Percentiles rank a stretch among this genome's conserved stretches.
These are phyloP conservation scores for Wickerhamomyces silvicola DNA, from an alignment of 805 yeast genomes.

Conservation along the genomic window DNA sequence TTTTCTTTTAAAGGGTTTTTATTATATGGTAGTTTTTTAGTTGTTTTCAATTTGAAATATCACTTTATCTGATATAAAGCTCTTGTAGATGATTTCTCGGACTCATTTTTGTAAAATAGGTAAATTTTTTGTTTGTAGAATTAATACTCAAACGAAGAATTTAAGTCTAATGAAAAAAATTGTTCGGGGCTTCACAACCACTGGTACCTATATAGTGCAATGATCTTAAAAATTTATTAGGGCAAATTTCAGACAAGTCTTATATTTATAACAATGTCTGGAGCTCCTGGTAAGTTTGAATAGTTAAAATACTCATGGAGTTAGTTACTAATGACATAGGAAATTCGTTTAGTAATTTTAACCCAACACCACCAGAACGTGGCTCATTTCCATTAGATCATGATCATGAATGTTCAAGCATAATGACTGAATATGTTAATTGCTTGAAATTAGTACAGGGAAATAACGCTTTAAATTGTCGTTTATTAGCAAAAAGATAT, in stretches of 20 bases:
- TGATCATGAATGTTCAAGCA: slow-evolving; percentile 68
- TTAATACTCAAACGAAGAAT: too few species aligned
- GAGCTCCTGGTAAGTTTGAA: slow-evolving; percentile 1
- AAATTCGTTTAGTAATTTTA: slow-evolving; percentile 40
- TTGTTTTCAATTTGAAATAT: too few species aligned
- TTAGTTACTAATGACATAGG: slow-evolving; percentile 28
- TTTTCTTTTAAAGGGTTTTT: background rate
- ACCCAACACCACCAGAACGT: slow-evolving; percentile 91
- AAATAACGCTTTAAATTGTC: slow-evolving; percentile 86
- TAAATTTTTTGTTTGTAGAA: too few species aligned
- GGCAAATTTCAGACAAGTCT: too few species aligned
- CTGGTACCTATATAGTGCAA: too few species aligned
- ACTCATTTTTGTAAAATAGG: too few species aligned
- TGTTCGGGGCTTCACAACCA: too few species aligned
- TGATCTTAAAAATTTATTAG: too few species aligned
- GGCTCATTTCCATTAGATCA: slow-evolving; percentile 97
- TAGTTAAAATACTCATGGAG: background rate
- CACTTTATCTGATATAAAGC: too few species aligned
- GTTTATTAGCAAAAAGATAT: slow-evolving; percentile 75
- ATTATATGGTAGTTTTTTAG: background rate
- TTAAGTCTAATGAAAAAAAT: too few species aligned
- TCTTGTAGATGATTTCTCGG: too few species aligned
- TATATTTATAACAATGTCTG: slow-evolving; percentile 2
- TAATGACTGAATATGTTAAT: slow-evolving; percentile 68
- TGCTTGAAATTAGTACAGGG: slow-evolving; percentile 77